A percentile compares a stretch with the other conserved stretches of the same genome.
Evolutionary conservation across 805 yeast species (phyloP).

Genomic region (Scheffersomyces lignosus): DNA sequence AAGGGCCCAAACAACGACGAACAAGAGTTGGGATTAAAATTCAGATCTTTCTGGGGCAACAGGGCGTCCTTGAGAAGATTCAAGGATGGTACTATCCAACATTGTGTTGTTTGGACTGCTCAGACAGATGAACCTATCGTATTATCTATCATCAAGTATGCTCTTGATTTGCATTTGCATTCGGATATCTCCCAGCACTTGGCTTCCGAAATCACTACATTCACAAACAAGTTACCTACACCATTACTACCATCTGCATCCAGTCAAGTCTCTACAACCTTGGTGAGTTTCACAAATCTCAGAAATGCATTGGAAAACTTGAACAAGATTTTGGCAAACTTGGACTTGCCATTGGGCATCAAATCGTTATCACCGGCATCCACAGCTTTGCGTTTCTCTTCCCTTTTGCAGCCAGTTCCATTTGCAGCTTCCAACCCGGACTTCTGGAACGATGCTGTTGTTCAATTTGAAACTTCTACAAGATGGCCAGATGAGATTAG

Average conservation of each 20-base stretch:
- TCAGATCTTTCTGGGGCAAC: conserved; percentile 87
- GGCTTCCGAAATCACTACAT: conserved; percentile 38
- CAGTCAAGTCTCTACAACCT: conserved; percentile 45
- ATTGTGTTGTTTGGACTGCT: conserved; percentile 85
- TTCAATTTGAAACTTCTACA: conserved; percentile 87
- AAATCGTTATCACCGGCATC: conserved; percentile 75
- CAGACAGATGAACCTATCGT: conserved; percentile 59
- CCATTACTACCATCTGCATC: conserved; percentile 61
- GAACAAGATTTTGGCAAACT: conserved; percentile 44
- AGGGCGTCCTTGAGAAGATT: conserved; percentile 85
- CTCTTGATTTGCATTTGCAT: conserved; percentile 63
- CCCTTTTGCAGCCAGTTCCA: conserved; percentile 79
- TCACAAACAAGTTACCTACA: conserved; percentile 55
- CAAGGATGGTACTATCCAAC: conserved; percentile 87
- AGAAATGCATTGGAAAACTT: conserved; percentile 50
- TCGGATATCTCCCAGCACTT: conserved; percentile 39
- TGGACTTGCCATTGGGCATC: conserved; percentile 66
- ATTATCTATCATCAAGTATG: conserved; percentile 61
- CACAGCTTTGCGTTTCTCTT: conserved; percentile 71
- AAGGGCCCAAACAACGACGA: conserved; percentile 73
- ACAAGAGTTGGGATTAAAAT: conserved; percentile 55
- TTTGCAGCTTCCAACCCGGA: conserved; percentile 73
- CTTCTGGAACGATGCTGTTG: conserved; percentile 74
- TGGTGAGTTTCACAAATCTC: conserved; percentile 28
- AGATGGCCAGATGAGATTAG: conserved; percentile 93